phyloP scores from a whole-genome alignment of 2,329 filamentous ascomycete genomes.

The Plectosphaerella sp. region DNA sequence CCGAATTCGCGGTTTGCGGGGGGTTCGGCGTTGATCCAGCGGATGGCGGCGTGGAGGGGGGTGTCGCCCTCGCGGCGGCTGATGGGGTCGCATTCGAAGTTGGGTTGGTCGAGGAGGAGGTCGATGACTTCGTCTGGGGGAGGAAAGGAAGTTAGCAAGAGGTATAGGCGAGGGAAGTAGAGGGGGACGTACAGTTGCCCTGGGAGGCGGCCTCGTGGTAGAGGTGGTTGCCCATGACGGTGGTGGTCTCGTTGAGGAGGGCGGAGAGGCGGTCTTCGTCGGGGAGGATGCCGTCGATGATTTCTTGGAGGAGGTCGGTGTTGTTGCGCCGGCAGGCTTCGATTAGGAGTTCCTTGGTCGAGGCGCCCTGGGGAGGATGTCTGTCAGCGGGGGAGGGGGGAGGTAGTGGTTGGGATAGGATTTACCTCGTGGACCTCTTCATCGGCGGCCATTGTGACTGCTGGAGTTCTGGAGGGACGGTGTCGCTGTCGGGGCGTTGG shows the following conservation, averaged over 20 bases:
- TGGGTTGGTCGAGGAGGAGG: slow-evolving; percentile 74
- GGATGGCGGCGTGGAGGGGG: slow-evolving; percentile 72
- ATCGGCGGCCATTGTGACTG: slow-evolving; percentile 16
- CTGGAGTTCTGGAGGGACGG: background rate
- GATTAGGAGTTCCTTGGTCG: slow-evolving; percentile 78
- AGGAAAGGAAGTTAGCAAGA: slow-evolving; percentile 2
- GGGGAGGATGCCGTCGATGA: slow-evolving; percentile 55
- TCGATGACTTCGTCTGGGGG: slow-evolving; percentile 73
- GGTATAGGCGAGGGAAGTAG: background rate
- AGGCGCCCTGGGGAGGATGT: slow-evolving; percentile 65
- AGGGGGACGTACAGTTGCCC: slow-evolving; percentile 70
- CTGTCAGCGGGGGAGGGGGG: background rate
- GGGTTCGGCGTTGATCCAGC: slow-evolving; percentile 68
- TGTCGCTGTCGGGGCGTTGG: background rate
- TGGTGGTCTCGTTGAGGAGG: slow-evolving; percentile 81
- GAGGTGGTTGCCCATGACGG: slow-evolving; percentile 81
- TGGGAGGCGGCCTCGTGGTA: slow-evolving; percentile 84
- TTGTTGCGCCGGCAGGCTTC: slow-evolving; percentile 95
- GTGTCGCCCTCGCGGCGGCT: slow-evolving; percentile 71
- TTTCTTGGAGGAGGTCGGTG: slow-evolving; percentile 73
- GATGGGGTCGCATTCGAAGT: slow-evolving; percentile 78
- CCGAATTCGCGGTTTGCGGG: slow-evolving; percentile 61
- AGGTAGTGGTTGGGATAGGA: background rate
- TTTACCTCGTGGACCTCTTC: slow-evolving; percentile 31
- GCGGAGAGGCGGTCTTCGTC: slow-evolving; percentile 62